Percentiles rank a stretch among this genome's conserved stretches.
phyloP scores from a whole-genome alignment of 495 filamentous ascomycete species.

The Mytilinidion resinicola region DNA sequence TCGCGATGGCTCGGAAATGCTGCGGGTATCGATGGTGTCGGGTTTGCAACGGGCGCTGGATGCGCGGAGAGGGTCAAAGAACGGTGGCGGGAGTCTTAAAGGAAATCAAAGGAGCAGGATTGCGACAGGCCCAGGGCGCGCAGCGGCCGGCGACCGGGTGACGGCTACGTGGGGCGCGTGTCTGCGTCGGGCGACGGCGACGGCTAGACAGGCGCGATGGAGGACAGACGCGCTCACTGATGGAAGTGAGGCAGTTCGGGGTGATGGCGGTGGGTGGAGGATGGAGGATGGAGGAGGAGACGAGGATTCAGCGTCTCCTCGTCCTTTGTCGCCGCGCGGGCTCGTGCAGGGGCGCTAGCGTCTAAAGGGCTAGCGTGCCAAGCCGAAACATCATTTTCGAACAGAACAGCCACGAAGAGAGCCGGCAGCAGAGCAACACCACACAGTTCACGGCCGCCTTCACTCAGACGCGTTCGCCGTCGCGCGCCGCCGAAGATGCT shows the following conservation, averaged over 20 bases:
- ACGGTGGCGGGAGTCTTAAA: slow-evolving; percentile 7
- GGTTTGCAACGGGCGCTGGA: slow-evolving; percentile 1
- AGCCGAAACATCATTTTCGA: not conserved
- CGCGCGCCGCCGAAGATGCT: not conserved
- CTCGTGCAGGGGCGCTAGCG: too few species aligned
- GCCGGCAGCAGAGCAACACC: too few species aligned
- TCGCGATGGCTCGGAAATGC: not conserved
- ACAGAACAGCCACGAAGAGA: too few species aligned
- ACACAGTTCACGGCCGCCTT: too few species aligned
- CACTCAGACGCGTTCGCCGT: too few species aligned
- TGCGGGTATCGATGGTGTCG: not conserved
- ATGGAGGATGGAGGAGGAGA: slow-evolving; percentile 3
- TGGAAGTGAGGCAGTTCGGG: slow-evolving; percentile 2
- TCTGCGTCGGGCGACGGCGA: not conserved
- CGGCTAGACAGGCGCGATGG: slow-evolving; percentile 2
- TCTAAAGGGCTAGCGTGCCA: too few species aligned
- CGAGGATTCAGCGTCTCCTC: not conserved
- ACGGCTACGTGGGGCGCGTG: not conserved
- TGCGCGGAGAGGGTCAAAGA: slow-evolving; percentile 19
- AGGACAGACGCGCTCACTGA: slow-evolving; percentile 10
- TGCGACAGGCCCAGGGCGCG: slow-evolving; percentile 13
- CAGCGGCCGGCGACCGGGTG: slow-evolving; percentile 8
- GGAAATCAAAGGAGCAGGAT: slow-evolving; percentile 8
- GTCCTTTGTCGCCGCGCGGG: too few species aligned
- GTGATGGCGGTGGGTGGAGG: slow-evolving; percentile 7